Conservation (phyloP, 176 grass and related monocot genomes). For the Cenchrus americanus region DNA sequence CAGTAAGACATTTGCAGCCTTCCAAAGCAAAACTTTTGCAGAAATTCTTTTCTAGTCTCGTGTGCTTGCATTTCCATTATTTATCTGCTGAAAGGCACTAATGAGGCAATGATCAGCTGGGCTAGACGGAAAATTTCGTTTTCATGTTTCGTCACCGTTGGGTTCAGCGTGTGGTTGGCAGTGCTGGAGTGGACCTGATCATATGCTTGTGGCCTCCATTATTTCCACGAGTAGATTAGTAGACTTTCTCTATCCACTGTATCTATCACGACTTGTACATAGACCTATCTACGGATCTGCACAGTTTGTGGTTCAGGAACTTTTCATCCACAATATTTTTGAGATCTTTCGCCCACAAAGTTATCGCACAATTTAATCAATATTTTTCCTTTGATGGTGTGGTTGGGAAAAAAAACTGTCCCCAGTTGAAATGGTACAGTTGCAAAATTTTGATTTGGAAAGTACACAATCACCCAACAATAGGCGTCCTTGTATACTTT, state of each 20-base stretch:
- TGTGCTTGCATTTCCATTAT: background rate
- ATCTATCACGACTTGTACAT: background rate
- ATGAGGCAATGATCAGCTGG: background rate
- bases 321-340: background rate
- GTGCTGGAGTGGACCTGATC: slow-evolving; percentile 1
- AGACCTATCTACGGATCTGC: background rate
- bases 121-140: background rate
- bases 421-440: background rate
- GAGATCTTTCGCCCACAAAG: background rate
- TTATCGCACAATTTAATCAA: background rate
- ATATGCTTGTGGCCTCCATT: background rate
- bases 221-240: background rate
- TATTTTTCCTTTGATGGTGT: background rate
- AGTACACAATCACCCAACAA: background rate
- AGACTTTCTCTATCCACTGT: background rate
- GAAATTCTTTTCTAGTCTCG: background rate
- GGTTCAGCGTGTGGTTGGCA: background rate
- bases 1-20: background rate
- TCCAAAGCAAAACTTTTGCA: background rate
- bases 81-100: background rate
- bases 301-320: background rate
- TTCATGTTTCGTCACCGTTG: background rate
- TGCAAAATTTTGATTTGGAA: background rate
- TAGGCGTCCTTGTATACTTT: background rate
- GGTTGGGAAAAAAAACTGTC: background rate